Evolutionary conservation across 176 grass and related monocot genomes (phyloP).

Genomic region (Oropetium thomaeum): DNA sequence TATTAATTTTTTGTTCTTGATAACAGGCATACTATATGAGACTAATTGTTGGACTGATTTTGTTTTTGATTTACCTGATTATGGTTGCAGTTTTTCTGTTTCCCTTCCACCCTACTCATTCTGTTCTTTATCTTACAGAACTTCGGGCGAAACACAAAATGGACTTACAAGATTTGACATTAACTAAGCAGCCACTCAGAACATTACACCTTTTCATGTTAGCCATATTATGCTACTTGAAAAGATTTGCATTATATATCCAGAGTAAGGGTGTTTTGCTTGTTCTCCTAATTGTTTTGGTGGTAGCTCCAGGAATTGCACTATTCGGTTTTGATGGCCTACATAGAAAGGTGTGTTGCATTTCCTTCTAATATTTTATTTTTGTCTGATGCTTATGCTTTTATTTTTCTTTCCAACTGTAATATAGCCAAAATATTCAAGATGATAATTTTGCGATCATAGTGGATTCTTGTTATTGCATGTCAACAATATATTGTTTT

Average conservation of each 20-base stretch:
- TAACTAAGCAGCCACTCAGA: conserved; percentile 80
- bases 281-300: conserved; percentile 49
- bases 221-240: conserved; percentile 66
- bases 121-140: conserved; percentile 52
- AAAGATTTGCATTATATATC: conserved; percentile 62
- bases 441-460: not conserved
- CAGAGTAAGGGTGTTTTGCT: conserved; percentile 58
- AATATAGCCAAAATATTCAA: not conserved
- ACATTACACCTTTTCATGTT: conserved; percentile 66
- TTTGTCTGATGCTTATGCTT: not conserved
- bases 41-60: not conserved
- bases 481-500: conserved; percentile 23
- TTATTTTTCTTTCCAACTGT: not conserved
- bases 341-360: conserved; percentile 61
- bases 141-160: conserved; percentile 68
- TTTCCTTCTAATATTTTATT: conserved; percentile 4
- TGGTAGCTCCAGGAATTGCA: conserved; percentile 43
- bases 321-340: conserved; percentile 50
- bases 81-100: not conserved
- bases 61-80: not conserved
- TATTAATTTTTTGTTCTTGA: not conserved
- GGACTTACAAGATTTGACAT: conserved; percentile 67
- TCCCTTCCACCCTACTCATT: conserved; percentile 2
- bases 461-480: not conserved
- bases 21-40: not conserved